Evolutionary conservation across 2,329 filamentous ascomycete species (phyloP).

Genomic region (Graphiopsis chlorocephala): DNA sequence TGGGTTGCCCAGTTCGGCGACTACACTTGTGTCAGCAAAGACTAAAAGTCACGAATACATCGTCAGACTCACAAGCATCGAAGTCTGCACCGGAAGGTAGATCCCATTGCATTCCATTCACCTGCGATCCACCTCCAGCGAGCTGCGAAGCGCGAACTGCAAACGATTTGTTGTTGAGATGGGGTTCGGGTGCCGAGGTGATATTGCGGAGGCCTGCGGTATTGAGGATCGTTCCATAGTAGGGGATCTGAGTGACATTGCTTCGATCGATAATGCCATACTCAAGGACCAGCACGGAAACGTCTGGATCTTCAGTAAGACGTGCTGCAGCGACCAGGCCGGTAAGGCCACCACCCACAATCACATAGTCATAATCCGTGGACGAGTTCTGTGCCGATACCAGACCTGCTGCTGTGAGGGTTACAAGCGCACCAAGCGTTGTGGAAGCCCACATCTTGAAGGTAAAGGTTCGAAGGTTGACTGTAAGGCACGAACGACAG

Average conservation of each 20-base stretch:
- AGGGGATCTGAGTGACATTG: conserved; percentile 18
- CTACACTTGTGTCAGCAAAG: not conserved
- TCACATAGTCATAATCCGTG: conserved; percentile 28
- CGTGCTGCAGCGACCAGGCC: conserved; percentile 32
- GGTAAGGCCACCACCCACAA: conserved; percentile 33
- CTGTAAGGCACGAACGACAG: not conserved
- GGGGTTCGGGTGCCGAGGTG: conserved; percentile 25
- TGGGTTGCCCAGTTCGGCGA: conserved; percentile 31
- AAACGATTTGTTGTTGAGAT: not conserved
- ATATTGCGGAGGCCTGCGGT: conserved; percentile 37
- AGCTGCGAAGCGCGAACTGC: conserved; percentile 24
- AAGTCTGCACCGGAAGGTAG: conserved; percentile 33
- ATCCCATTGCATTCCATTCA: conserved; percentile 29
- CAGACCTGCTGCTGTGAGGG: not conserved
- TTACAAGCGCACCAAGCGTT: not conserved
- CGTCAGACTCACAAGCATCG: conserved; percentile 32
- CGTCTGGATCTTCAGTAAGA: conserved; percentile 29
- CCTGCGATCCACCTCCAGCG: conserved; percentile 31
- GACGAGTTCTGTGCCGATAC: not conserved
- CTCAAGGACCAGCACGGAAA: conserved; percentile 34
- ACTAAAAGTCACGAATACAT: too few relatives aligned
- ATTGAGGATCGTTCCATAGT: not conserved
- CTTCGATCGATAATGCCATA: conserved; percentile 27
- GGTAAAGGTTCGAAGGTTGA: not conserved
- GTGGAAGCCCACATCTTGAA: not conserved